Base-by-base conservation (phyloP, 177 flowering plant species). In the Vitis hybrid region DNA sequence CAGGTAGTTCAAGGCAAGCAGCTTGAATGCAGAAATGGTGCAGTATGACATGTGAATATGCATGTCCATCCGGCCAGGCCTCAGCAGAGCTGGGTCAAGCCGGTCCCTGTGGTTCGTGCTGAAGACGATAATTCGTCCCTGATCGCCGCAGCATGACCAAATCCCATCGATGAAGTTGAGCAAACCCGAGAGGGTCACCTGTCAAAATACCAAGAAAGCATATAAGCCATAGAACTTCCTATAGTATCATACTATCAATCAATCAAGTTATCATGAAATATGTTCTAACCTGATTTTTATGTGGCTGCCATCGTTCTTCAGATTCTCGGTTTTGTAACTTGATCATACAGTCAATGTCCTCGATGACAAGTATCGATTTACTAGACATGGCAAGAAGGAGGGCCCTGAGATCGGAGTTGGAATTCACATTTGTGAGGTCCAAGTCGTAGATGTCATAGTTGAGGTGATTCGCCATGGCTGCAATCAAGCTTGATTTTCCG, bases 401-500 rank as follows among this genome's bases (percentile, higher is more conserved):
- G 9, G 19, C 78, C 55, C 82, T 78, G 60, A 83, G 63, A 9
- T 79, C 83, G 0, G 81, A 77, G 48, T 83, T 75, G 46, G 6
- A 35, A 0, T 71, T 4, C 49, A 19, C 19, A 2, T 81, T 51
- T 11, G 60, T 72, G 3, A 83, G 75, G 69, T 81, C 79, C 73
- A 83, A 48, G 51, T 83, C 86, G 48, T 79, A 83, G 1, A 83
- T 60, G 70, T 83, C 86, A 48, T 81, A 83, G 65, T 81, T 83
- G 27, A 83, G 66, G 52, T 81, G 73, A 69, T 83, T 83, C 11
- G 86, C 86, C 75, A 83, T 81, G 40, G 86, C 86, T 0, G 86
- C 86, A 27, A 83, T 74, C 79, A 83, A 68, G 73, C 86, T 83
- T 1, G 86, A 83, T 65, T 83, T 83, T 1, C 86, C 86, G 1